Evolutionary conservation across 495 filamentous ascomycete genomes (phyloP).

Genomic region (Aspergillus steynii): DNA sequence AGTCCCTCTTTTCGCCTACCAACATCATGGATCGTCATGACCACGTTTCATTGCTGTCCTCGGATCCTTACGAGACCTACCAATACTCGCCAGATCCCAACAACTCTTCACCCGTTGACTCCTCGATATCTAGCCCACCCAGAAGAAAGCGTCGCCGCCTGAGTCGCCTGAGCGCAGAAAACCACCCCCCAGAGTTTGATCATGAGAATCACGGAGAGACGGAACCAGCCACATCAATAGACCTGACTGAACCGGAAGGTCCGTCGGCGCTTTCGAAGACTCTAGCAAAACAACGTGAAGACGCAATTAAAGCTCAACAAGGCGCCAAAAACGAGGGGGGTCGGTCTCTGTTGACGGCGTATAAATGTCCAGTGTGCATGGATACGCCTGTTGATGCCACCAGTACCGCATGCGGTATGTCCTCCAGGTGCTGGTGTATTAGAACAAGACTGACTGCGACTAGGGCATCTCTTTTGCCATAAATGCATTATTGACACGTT

Average conservation of each 20-base stretch:
- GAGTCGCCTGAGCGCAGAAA: constrained; percentile 10
- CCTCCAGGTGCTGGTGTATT: no score
- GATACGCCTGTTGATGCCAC: constrained; percentile 72
- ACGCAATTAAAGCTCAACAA: constrained; percentile 51
- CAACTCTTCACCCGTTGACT: constrained; percentile 5
- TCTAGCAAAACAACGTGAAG: constrained; percentile 50
- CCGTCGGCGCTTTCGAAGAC: constrained; percentile 45
- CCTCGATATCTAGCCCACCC: constrained; percentile 9
- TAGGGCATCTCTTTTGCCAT: constrained; percentile 86
- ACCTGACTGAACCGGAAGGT: constrained; percentile 60
- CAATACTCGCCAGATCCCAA: constrained; percentile 2
- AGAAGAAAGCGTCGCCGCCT: constrained; percentile 32
- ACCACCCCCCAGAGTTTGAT: not conserved
- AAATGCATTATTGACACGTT: constrained; percentile 76
- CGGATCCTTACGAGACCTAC: not conserved
- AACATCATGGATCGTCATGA: not conserved
- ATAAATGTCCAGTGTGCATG: constrained; percentile 83
- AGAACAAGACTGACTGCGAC: constrained; percentile 4
- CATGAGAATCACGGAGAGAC: constrained; percentile 11
- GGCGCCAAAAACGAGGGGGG: constrained; percentile 43
- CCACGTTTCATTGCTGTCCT: not conserved
- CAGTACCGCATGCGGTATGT: constrained; percentile 81
- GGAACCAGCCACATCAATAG: constrained; percentile 47
- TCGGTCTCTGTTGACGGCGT: constrained; percentile 55
- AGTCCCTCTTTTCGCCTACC: not conserved